A percentile compares a stretch with the other conserved stretches of the same genome.
These are phyloP conservation scores for Saccharum spontaneum DNA, from an alignment of 176 grass and related monocot genomes.

Conservation along the genomic window DNA sequence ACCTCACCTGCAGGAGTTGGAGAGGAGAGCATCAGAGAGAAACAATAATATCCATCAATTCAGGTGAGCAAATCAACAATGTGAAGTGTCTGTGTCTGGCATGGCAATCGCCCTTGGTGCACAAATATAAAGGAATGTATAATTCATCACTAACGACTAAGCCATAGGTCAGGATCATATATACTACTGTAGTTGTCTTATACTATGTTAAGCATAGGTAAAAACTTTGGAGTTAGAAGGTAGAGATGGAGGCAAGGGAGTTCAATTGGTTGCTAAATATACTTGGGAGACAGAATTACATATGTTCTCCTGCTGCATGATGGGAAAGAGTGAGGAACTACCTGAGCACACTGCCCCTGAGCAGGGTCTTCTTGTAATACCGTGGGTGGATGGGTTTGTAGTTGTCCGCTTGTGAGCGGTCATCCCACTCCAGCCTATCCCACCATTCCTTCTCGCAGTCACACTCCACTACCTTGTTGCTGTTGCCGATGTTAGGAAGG, in stretches of 20 bases:
- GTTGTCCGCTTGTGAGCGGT: not conserved
- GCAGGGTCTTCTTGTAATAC: conserved; percentile 8
- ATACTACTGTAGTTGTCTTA: too few species aligned
- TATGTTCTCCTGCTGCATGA: not conserved
- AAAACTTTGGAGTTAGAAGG: too few species aligned
- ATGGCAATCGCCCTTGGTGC: not conserved
- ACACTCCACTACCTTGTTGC: not conserved
- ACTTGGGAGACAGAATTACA: not conserved
- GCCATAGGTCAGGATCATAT: not conserved
- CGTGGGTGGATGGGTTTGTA: not conserved
- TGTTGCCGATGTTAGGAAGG: not conserved
- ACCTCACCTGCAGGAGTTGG: not conserved
- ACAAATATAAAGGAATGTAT: too few species aligned
- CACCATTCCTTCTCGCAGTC: conserved; percentile 43
- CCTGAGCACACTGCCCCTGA: not conserved
- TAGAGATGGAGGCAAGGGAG: not conserved
- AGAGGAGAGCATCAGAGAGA: not conserved
- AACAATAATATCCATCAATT: not conserved
- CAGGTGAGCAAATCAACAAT: not conserved
- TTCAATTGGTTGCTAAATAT: not conserved
- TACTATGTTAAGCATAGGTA: too few species aligned
- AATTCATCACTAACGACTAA: not conserved
- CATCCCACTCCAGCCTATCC: conserved; percentile 11
- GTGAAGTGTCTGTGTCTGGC: not conserved
- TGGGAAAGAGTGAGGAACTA: not conserved